Evolutionary conservation across 2,329 filamentous ascomycete genomes (phyloP).

Genomic region (Tympanopsis confertula): DNA sequence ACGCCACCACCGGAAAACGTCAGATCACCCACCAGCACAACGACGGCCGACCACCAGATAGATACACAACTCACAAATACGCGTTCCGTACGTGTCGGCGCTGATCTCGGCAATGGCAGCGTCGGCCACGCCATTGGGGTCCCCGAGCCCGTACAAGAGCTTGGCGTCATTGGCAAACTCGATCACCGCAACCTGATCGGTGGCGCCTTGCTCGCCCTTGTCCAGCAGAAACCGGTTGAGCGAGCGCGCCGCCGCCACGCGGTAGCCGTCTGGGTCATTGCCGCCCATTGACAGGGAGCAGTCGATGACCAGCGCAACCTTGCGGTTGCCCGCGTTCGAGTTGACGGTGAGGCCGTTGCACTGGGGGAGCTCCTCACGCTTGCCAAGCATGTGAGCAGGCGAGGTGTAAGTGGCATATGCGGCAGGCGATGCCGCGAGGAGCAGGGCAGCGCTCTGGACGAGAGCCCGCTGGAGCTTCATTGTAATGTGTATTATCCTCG

Average conservation of each 20-base stretch:
- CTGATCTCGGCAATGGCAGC: constrained; percentile 2
- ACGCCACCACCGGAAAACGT: too few species aligned
- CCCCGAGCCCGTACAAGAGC: constrained; percentile 6
- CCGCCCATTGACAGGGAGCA: constrained; percentile 9
- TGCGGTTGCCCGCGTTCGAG: constrained; percentile 10
- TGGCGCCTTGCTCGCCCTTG: constrained; percentile 7
- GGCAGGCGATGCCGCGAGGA: too few species aligned
- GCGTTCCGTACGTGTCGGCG: constrained; percentile 4
- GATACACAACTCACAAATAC: too few species aligned
- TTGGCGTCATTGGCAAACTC: constrained; percentile 7
- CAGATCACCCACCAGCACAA: too few species aligned
- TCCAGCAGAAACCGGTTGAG: constrained; percentile 10
- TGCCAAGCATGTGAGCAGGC: too few species aligned
- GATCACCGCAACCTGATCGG: constrained; percentile 11
- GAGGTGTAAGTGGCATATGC: too few species aligned
- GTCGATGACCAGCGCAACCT: constrained; percentile 13
- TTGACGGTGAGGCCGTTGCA: constrained; percentile 5
- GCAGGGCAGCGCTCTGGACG: too few species aligned
- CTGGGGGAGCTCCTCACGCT: constrained; percentile 5
- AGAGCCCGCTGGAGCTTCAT: too few species aligned
- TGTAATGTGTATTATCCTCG: too few species aligned
- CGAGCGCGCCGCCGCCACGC: constrained; percentile 8
- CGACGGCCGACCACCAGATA: too few species aligned
- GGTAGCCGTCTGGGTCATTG: constrained; percentile 8
- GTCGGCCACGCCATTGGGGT: constrained; percentile 7